phyloP scores from a whole-genome alignment of 768 basidiomycete species.

The Mrakia gelida region DNA sequence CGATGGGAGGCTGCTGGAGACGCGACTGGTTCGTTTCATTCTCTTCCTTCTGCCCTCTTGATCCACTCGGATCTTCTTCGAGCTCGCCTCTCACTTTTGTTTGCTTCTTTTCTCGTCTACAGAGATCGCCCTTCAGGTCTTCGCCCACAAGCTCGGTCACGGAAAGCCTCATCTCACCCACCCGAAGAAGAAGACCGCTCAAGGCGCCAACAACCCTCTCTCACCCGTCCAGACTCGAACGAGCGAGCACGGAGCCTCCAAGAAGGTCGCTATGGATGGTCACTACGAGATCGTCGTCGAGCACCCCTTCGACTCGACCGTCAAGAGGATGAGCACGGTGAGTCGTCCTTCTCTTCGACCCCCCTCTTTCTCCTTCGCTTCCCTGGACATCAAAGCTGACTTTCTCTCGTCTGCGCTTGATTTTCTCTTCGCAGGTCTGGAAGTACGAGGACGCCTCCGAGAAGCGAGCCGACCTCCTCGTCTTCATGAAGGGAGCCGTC shows the following conservation, averaged over 20 bases:
- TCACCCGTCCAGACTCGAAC: constrained; percentile 20
- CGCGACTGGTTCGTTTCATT: constrained; percentile 37
- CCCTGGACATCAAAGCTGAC: not conserved
- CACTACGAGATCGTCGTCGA: constrained; percentile 46
- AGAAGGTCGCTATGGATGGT: constrained; percentile 33
- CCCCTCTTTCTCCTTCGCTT: constrained; percentile 37
- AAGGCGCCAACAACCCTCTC: constrained; percentile 30
- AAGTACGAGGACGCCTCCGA: not conserved
- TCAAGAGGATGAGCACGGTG: constrained; percentile 51
- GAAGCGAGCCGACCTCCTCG: constrained; percentile 35
- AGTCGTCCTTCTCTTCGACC: not conserved
- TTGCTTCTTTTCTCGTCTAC: not conserved
- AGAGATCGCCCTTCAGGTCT: constrained; percentile 33
- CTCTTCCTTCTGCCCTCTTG: too few relatives aligned
- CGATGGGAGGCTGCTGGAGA: constrained; percentile 54
- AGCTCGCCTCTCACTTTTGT: constrained; percentile 32
- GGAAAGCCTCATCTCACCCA: constrained; percentile 48
- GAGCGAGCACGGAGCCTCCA: constrained; percentile 14
- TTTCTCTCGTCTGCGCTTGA: constrained; percentile 39
- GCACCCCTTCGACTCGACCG: constrained; percentile 53
- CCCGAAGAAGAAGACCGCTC: constrained; percentile 17
- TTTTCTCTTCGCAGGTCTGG: constrained; percentile 14
- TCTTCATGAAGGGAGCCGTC: constrained; percentile 47
- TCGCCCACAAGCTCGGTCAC: constrained; percentile 52
- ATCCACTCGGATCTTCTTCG: too few relatives aligned